Conservation (phyloP, 2,329 filamentous ascomycete genomes). For the Trichoderma cornu-damae region DNA sequence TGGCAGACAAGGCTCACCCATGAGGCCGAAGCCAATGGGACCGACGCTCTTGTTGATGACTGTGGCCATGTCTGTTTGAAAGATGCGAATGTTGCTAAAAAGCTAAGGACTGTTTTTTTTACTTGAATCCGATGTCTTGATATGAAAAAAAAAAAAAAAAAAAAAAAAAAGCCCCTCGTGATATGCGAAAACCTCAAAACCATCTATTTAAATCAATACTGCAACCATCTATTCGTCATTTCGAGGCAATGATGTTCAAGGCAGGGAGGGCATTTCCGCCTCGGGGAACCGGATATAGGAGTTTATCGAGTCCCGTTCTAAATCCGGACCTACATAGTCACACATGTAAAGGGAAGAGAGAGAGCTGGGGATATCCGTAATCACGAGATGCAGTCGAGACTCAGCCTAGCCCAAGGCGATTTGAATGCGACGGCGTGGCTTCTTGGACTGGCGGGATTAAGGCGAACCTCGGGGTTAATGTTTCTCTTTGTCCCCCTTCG, state of each 20-base stretch:
- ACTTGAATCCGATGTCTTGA: not conserved
- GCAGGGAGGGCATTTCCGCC: not conserved
- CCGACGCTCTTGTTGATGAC: conserved; percentile 44
- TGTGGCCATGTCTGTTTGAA: conserved; percentile 19
- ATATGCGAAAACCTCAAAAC: not conserved
- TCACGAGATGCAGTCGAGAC: too few species aligned
- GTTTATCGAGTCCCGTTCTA: not conserved
- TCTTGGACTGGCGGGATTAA: too few species aligned
- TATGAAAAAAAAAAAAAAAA: not conserved
- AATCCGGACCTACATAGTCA: not conserved
- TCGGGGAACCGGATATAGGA: conserved; percentile 9
- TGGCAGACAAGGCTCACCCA: conserved; percentile 38
- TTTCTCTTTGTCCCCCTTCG: too few species aligned
- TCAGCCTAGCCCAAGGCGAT: too few species aligned
- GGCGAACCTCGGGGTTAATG: too few species aligned
- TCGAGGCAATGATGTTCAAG: not conserved
- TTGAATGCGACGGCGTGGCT: too few species aligned
- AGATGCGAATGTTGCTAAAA: not conserved
- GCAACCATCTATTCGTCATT: not conserved
- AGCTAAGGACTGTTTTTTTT: not conserved
- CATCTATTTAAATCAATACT: conserved; percentile 5
- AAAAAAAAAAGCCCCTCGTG: not conserved
- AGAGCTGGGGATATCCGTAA: too few species aligned
- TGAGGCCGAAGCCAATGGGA: conserved; percentile 49
- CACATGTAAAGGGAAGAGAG: too few species aligned